phyloP scores from a whole-genome alignment of 129 eudicot species.

The Ambrosia trifida region DNA sequence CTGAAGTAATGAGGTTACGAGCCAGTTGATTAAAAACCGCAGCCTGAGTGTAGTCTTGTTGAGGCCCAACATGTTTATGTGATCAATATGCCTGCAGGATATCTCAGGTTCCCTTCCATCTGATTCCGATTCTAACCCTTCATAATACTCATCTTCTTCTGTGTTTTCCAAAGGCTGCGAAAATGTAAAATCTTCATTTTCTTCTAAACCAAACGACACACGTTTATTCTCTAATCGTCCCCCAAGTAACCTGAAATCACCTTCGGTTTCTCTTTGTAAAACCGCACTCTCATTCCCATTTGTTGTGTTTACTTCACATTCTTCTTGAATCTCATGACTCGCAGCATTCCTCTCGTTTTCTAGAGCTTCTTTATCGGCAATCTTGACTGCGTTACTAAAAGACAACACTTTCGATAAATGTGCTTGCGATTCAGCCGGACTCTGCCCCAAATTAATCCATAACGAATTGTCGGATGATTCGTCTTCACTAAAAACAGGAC shows the following conservation, averaged over 20 bases:
- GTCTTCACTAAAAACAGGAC: conserved; percentile 61
- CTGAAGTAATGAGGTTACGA: conserved; percentile 59
- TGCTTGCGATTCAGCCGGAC: conserved; percentile 41
- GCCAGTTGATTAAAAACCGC: conserved; percentile 58
- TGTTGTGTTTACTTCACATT: conserved; percentile 24
- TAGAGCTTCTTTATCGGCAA: conserved; percentile 19
- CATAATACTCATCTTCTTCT: conserved; percentile 44
- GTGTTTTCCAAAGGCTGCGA: conserved; percentile 40
- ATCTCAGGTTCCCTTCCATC: conserved; percentile 55
- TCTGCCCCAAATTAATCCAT: conserved; percentile 58
- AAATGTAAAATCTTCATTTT: conserved; percentile 34
- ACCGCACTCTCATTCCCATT: conserved; percentile 42
- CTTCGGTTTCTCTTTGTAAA: conserved; percentile 62
- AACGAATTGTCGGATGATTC: conserved; percentile 48
- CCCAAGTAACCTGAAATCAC: conserved; percentile 53
- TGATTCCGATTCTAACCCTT: conserved; percentile 37
- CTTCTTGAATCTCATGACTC: conserved; percentile 43
- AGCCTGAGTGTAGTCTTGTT: conserved; percentile 51
- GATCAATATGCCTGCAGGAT: conserved; percentile 54
- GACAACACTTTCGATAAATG: conserved; percentile 32
- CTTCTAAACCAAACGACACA: conserved; percentile 47
- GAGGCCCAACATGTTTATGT: conserved; percentile 55
- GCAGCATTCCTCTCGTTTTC: conserved; percentile 4
- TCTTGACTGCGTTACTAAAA: conserved; percentile 30
- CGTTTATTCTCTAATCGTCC: conserved; percentile 39